Percentiles rank a stretch among this genome's conserved stretches.
These are phyloP conservation scores for Hemileccinum rubropunctum DNA, from an alignment of 768 basidiomycete genomes.

Conservation along the genomic window DNA sequence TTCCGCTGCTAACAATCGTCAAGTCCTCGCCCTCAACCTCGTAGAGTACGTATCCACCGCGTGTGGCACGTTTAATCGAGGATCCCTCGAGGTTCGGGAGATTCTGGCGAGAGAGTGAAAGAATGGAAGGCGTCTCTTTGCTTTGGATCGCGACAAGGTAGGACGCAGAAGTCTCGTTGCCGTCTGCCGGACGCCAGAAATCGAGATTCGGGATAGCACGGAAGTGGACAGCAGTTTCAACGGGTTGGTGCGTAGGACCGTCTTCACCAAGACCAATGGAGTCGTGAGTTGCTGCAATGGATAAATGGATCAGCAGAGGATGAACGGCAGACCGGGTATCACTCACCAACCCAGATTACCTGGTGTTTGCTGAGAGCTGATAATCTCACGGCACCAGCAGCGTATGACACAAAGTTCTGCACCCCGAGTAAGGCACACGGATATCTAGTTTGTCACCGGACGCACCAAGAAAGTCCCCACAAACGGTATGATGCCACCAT, in stretches of 20 bases:
- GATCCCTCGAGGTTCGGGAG: constrained; percentile 90
- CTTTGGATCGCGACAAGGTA: constrained; percentile 79
- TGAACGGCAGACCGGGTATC: background rate
- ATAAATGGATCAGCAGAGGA: background rate
- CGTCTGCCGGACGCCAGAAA: constrained; percentile 93
- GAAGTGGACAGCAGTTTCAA: constrained; percentile 84
- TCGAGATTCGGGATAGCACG: constrained; percentile 89
- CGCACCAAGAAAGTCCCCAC: constrained; percentile 87
- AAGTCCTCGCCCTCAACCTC: constrained; percentile 70
- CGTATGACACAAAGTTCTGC: constrained; percentile 92
- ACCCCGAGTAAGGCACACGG: constrained; percentile 8
- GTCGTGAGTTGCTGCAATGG: constrained; percentile 78
- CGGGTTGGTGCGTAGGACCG: constrained; percentile 94
- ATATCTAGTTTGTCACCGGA: constrained; percentile 1
- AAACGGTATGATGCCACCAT: constrained; percentile 90
- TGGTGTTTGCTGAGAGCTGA: constrained; percentile 87
- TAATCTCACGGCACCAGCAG: constrained; percentile 87
- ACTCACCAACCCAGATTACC: constrained; percentile 90
- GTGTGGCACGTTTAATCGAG: constrained; percentile 75
- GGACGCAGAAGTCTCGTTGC: constrained; percentile 95
- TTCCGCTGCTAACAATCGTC: constrained; percentile 86
- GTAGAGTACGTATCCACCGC: constrained; percentile 87
- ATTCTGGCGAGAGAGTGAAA: constrained; percentile 85
- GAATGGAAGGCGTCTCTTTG: constrained; percentile 74
- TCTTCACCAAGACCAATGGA: constrained; percentile 93